Conservation (phyloP, 306 rosid species). For the Cicer arietinum region DNA sequence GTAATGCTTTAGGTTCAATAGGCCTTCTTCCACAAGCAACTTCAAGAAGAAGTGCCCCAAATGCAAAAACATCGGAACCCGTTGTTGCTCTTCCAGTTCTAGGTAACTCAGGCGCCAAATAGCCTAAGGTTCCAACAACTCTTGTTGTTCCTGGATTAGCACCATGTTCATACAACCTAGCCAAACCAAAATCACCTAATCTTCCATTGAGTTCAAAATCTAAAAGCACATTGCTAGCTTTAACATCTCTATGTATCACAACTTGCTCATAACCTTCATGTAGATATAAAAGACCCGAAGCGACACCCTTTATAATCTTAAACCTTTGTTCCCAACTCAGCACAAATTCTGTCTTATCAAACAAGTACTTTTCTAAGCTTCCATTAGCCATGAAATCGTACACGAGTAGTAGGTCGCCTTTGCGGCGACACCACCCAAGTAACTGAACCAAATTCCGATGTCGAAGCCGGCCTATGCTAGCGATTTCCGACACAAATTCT, state of each 20-base stretch:
- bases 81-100: constrained; percentile 80
- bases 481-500: constrained; percentile 83
- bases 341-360: constrained; percentile 55
- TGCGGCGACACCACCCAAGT: constrained; percentile 81
- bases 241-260: constrained; percentile 83
- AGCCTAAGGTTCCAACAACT: constrained; percentile 84
- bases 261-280: constrained; percentile 88
- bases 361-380: constrained; percentile 70
- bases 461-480: constrained; percentile 82
- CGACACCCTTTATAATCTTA: constrained; percentile 72
- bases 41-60: constrained; percentile 79
- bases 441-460: constrained; percentile 80
- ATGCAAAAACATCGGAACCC: constrained; percentile 72
- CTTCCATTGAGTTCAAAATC: constrained; percentile 77
- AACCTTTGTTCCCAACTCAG: constrained; percentile 82
- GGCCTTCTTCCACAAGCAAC: constrained; percentile 78
- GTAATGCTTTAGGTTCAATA: constrained; percentile 63
- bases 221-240: constrained; percentile 80
- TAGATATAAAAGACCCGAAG: constrained; percentile 74
- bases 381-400: constrained; percentile 89
- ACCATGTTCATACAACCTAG: constrained; percentile 82
- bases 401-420: constrained; percentile 72
- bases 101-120: constrained; percentile 82
- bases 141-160: constrained; percentile 74
- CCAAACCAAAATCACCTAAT: constrained; percentile 82